Evolutionary conservation across 495 filamentous ascomycete genomes (phyloP).

Genomic region (Aspergillus leporis): DNA sequence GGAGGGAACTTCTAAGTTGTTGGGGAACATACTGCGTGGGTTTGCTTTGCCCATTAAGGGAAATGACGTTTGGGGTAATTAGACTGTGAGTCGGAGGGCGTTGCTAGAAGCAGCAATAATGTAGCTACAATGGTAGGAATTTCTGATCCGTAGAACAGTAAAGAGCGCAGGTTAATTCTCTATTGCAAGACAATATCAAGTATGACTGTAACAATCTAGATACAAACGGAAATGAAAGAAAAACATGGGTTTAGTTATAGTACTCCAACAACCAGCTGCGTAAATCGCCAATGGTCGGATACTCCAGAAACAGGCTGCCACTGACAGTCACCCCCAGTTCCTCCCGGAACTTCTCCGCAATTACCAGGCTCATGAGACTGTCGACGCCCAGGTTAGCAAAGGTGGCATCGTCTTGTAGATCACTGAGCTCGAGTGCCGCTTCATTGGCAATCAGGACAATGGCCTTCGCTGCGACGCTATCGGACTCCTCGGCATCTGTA

Average conservation of each 20-base stretch:
- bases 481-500: background rate
- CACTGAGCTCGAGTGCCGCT: conserved; percentile 20
- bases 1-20: too few relatives aligned
- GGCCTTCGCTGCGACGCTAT: conserved; percentile 1
- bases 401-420: conserved; percentile 32
- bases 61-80: too few relatives aligned
- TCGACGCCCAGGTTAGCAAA: conserved; percentile 54
- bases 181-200: too few relatives aligned
- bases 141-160: too few relatives aligned
- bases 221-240: too few relatives aligned
- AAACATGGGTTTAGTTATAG: conserved; percentile 5
- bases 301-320: conserved; percentile 39
- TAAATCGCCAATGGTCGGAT: conserved; percentile 37
- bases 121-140: too few relatives aligned
- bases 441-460: conserved; percentile 26
- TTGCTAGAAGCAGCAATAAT: too few relatives aligned
- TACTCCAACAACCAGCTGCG: conserved; percentile 23
- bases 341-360: conserved; percentile 34
- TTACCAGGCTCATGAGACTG: conserved; percentile 48
- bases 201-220: too few relatives aligned
- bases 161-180: too few relatives aligned
- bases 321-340: conserved; percentile 36
- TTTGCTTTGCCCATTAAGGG: too few relatives aligned
- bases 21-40: too few relatives aligned
- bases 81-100: too few relatives aligned